Conservation (phyloP, 768 basidiomycete genomes). For the Infundibulicybe gibba region DNA sequence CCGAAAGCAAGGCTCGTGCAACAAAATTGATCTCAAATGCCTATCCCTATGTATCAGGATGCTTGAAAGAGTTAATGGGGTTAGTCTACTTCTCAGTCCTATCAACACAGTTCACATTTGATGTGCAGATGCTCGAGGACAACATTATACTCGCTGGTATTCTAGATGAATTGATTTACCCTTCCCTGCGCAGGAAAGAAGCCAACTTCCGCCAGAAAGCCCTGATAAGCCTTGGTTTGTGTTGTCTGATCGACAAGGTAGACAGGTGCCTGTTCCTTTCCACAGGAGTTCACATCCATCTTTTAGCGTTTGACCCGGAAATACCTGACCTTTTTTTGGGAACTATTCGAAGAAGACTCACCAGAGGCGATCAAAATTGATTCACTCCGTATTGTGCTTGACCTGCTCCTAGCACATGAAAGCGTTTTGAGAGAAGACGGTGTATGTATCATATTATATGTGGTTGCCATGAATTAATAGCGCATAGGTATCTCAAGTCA, state of each 20-base stretch:
- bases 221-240: constrained; percentile 65
- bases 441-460: too few relatives aligned
- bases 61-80: constrained; percentile 83
- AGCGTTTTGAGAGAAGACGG: constrained; percentile 41
- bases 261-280: constrained; percentile 1
- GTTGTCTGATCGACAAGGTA: constrained; percentile 72
- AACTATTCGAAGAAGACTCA: constrained; percentile 48
- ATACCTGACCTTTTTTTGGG: constrained; percentile 60
- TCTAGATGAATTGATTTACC: constrained; percentile 79
- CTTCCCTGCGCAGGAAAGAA: constrained; percentile 78
- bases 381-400: constrained; percentile 80
- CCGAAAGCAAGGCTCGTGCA: constrained; percentile 54
- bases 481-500: too few relatives aligned
- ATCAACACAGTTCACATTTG: background rate
- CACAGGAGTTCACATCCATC: background rate
- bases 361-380: constrained; percentile 64
- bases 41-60: constrained; percentile 76
- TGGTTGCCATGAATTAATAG: too few relatives aligned
- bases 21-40: constrained; percentile 71
- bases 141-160: constrained; percentile 73
- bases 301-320: constrained; percentile 24
- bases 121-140: constrained; percentile 54
- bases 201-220: constrained; percentile 62
- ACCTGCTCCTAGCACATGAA: constrained; percentile 84
- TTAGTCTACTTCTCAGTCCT: constrained; percentile 30